Evolutionary conservation across 192 early-diverging fungal species (phyloP).

Genomic region (Geranomyces variabilis): DNA sequence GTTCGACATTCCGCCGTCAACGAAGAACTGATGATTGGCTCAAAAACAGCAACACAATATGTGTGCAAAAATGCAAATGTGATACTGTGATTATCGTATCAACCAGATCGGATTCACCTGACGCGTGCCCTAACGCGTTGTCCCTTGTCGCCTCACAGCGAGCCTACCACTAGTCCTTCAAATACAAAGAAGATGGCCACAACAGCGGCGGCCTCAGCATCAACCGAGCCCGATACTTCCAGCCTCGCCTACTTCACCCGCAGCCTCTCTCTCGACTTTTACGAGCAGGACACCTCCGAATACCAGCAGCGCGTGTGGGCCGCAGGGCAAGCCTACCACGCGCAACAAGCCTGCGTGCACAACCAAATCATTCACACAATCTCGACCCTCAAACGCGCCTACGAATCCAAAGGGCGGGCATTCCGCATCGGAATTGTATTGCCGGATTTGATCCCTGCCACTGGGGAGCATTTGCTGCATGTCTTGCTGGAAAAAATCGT

Average conservation of each 20-base stretch:
- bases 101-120: too few relatives aligned
- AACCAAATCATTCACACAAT: not conserved
- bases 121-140: too few relatives aligned
- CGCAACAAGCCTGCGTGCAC: not conserved
- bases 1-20: too few relatives aligned
- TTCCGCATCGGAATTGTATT: conserved; percentile 6
- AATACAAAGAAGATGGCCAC: too few relatives aligned
- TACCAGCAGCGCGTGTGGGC: not conserved
- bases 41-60: too few relatives aligned
- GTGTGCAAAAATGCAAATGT: too few relatives aligned
- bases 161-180: too few relatives aligned
- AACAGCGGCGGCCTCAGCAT: too few relatives aligned
- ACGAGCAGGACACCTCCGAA: not conserved
- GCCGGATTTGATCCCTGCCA: conserved; percentile 8
- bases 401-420: not conserved
- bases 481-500: not conserved
- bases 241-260: not conserved
- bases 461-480: not conserved
- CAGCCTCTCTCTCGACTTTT: conserved; percentile 1
- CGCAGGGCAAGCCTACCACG: not conserved
- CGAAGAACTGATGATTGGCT: too few relatives aligned
- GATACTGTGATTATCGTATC: too few relatives aligned
- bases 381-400: not conserved
- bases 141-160: too few relatives aligned
- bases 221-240: too few relatives aligned